These are phyloP conservation scores for Leucocoprinus sp. DNA, from an alignment of 768 basidiomycete genomes.

Conservation along the genomic window DNA sequence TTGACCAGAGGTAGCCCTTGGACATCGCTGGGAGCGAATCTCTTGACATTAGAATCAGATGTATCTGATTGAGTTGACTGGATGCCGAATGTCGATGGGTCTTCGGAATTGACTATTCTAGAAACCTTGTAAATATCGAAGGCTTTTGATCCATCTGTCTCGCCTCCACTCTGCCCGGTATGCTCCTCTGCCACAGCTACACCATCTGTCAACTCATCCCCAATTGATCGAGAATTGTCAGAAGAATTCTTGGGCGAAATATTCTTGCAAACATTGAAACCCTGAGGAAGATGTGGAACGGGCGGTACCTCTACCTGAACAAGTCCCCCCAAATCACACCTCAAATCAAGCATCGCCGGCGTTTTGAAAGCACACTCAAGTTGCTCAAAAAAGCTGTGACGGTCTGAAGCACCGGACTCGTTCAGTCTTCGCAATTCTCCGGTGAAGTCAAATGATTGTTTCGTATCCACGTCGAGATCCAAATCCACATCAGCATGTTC, in stretches of 20 bases:
- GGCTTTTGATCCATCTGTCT: not conserved
- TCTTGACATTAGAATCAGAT: conserved; percentile 11
- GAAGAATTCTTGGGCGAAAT: not conserved
- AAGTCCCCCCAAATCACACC: conserved; percentile 35
- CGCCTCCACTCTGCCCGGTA: not conserved
- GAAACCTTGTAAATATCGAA: conserved; percentile 22
- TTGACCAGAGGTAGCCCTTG: conserved; percentile 17
- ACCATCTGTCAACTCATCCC: conserved; percentile 13
- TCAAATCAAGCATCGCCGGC: conserved; percentile 59
- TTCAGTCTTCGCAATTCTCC: conserved; percentile 65
- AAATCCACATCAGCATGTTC: conserved; percentile 20
- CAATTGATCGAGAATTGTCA: not conserved
- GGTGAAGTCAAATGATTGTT: conserved; percentile 79
- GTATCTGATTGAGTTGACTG: conserved; percentile 11
- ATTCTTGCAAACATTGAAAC: not conserved
- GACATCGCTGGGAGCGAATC: conserved; percentile 10
- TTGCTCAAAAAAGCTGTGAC: conserved; percentile 75
- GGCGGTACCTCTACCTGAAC: conserved; percentile 38
- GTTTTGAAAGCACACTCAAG: conserved; percentile 75
- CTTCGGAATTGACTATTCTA: conserved; percentile 24
- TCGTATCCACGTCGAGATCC: conserved; percentile 54
- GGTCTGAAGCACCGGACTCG: conserved; percentile 59
- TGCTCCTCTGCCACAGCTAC: conserved; percentile 13
- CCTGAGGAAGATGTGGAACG: conserved; percentile 40
- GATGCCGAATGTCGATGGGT: conserved; percentile 16